Evolutionary conservation across 495 filamentous ascomycete species (phyloP).

Genomic region (Xylaria castorea): DNA sequence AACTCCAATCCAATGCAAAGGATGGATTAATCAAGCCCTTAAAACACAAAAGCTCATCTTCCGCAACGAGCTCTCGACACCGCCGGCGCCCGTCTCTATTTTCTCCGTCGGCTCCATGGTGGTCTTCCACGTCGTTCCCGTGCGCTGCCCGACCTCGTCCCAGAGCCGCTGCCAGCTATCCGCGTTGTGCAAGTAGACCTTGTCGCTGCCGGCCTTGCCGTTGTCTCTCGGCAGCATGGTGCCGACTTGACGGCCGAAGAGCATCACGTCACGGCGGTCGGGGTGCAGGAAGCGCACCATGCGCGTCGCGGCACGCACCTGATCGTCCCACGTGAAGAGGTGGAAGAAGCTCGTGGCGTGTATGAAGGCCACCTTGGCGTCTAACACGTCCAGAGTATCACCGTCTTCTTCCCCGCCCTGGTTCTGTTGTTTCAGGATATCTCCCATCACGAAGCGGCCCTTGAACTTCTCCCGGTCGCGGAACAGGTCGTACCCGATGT

Average conservation of each 20-base stretch:
- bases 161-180: constrained; percentile 53
- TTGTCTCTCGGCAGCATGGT: constrained; percentile 36
- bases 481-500: constrained; percentile 51
- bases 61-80: constrained; percentile 29
- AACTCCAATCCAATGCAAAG: neutral
- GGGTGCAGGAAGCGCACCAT: constrained; percentile 47
- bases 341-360: constrained; percentile 56
- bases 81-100: constrained; percentile 21
- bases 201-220: constrained; percentile 34
- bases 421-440: constrained; percentile 37
- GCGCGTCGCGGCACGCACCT: constrained; percentile 43
- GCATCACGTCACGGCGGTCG: constrained; percentile 43
- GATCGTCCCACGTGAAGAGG: constrained; percentile 50
- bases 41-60: constrained; percentile 34
- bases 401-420: neutral
- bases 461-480: constrained; percentile 39
- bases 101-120: constrained; percentile 43
- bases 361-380: constrained; percentile 47
- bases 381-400: constrained; percentile 30
- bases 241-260: constrained; percentile 54
- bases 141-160: constrained; percentile 51
- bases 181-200: constrained; percentile 51
- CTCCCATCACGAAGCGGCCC: constrained; percentile 41
- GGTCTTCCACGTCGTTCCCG: constrained; percentile 50
- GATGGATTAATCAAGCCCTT: neutral